A percentile compares a stretch with the other conserved stretches of the same genome.
phyloP scores from a whole-genome alignment of 371 early-diverging fungal species.

The Sporodiniella umbellata region DNA sequence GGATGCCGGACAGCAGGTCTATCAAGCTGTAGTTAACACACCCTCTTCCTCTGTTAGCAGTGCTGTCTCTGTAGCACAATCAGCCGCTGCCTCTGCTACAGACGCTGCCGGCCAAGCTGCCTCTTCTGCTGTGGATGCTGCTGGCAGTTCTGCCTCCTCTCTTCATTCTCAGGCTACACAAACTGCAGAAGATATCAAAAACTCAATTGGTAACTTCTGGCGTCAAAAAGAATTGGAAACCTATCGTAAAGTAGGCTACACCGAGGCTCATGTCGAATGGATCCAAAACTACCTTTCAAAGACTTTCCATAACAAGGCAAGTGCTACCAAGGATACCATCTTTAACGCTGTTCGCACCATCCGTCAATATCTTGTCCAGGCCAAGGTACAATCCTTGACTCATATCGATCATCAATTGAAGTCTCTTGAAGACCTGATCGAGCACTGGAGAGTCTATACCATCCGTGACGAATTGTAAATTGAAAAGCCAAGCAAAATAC shows the following conservation, averaged over 20 bases:
- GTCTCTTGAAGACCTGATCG: conserved; percentile 28
- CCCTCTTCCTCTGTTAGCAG: conserved; percentile 1
- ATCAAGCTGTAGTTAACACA: conserved; percentile 12
- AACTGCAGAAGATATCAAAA: conserved; percentile 13
- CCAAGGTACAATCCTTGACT: conserved; percentile 34
- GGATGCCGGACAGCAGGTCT: conserved; percentile 13
- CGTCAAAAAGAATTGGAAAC: conserved; percentile 32
- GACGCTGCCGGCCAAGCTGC: conserved; percentile 25
- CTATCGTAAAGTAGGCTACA: conserved; percentile 36
- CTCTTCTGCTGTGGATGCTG: conserved; percentile 24
- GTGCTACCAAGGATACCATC: conserved; percentile 27
- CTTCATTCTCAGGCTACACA: conserved; percentile 20
- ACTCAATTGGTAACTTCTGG: conserved; percentile 36
- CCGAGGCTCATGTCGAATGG: conserved; percentile 44
- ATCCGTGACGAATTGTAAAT: conserved; percentile 31
- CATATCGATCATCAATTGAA: conserved; percentile 39
- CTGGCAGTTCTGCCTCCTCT: conserved; percentile 19
- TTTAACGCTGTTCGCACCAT: conserved; percentile 24
- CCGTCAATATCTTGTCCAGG: conserved; percentile 28
- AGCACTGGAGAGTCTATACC: conserved; percentile 25
- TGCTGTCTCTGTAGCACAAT: conserved; percentile 1
- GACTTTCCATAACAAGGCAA: conserved; percentile 24
- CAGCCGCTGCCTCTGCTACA: conserved; percentile 16
- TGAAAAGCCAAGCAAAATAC: too few species aligned
- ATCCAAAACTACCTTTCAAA: conserved; percentile 31